These are phyloP conservation scores for Polytrichum formosum DNA, from an alignment of 225 moss, liverwort and hornwort species.

Conservation along the genomic window DNA sequence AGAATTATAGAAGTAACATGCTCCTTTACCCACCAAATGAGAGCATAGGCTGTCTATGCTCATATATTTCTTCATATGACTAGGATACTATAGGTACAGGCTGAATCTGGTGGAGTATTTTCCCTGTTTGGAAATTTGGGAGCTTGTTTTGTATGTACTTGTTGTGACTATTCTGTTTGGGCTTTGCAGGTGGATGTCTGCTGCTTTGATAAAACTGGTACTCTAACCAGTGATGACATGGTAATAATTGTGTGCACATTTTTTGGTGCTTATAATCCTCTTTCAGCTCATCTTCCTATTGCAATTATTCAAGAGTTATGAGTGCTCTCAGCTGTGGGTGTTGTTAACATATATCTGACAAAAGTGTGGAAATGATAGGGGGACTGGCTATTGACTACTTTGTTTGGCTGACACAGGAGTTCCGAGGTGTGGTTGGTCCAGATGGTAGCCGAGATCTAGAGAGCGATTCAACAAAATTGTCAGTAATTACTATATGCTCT, in stretches of 20 bases:
- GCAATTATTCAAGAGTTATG: neutral
- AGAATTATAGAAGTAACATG: no score
- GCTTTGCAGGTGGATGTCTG: slow-evolving; percentile 86
- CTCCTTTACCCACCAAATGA: no score
- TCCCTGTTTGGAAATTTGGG: no score
- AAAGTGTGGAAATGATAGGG: no score
- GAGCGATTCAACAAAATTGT: slow-evolving; percentile 64
- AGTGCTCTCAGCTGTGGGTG: no score
- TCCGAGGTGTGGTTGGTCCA: slow-evolving; percentile 78
- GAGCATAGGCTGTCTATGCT: no score
- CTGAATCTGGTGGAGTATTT: neutral
- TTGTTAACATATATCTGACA: no score
- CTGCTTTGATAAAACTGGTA: slow-evolving; percentile 99
- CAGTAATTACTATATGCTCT: slow-evolving; percentile 68
- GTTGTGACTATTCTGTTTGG: neutral
- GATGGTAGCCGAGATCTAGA: slow-evolving; percentile 52
- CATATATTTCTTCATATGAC: neutral
- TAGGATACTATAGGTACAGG: neutral
- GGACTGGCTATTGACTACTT: slow-evolving; percentile 2
- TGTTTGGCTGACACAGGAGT: slow-evolving; percentile 52
- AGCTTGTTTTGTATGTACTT: neutral
- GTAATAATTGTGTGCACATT: slow-evolving; percentile 21
- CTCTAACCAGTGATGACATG: slow-evolving; percentile 98
- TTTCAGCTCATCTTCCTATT: neutral
- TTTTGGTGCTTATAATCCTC: neutral